Evolutionary conservation across 108 stramenopile genomes (phyloP).

Genomic region (Pseudonitzschia pungens): DNA sequence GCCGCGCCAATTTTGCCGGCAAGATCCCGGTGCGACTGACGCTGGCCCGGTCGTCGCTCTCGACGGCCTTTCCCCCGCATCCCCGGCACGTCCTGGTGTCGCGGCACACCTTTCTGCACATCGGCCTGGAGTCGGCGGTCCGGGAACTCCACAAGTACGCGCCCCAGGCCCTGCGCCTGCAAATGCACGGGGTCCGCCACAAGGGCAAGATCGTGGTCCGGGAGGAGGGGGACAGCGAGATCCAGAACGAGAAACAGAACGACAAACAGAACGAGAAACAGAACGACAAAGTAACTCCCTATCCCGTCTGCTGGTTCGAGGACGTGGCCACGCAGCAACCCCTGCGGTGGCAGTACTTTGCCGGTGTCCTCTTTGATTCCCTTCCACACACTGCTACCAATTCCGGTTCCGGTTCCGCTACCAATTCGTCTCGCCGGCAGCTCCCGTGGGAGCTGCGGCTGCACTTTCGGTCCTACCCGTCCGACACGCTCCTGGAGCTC

Average conservation of each 20-base stretch:
- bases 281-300: slow-evolving; percentile 3
- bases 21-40: slow-evolving; percentile 64
- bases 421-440: too few relatives aligned
- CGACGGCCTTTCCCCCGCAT: slow-evolving; percentile 46
- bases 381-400: background rate
- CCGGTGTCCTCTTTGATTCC: slow-evolving; percentile 70
- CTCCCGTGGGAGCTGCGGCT: slow-evolving; percentile 79
- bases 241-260: background rate
- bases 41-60: slow-evolving; percentile 67
- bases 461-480: slow-evolving; percentile 76
- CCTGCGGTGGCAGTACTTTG: slow-evolving; percentile 80
- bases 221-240: background rate
- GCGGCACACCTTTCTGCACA: slow-evolving; percentile 65
- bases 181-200: slow-evolving; percentile 38
- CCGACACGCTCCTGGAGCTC: slow-evolving; percentile 57
- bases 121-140: slow-evolving; percentile 64
- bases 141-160: slow-evolving; percentile 60
- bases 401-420: too few relatives aligned
- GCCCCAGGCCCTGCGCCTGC: slow-evolving; percentile 42
- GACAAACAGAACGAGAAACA: background rate
- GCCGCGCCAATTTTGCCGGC: slow-evolving; percentile 58
- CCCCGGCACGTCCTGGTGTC: slow-evolving; percentile 69
- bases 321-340: slow-evolving; percentile 66
- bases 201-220: background rate
- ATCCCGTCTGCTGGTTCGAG: slow-evolving; percentile 83